Base-by-base conservation (phyloP, 306 rosid species). In the Myrica gale region DNA sequence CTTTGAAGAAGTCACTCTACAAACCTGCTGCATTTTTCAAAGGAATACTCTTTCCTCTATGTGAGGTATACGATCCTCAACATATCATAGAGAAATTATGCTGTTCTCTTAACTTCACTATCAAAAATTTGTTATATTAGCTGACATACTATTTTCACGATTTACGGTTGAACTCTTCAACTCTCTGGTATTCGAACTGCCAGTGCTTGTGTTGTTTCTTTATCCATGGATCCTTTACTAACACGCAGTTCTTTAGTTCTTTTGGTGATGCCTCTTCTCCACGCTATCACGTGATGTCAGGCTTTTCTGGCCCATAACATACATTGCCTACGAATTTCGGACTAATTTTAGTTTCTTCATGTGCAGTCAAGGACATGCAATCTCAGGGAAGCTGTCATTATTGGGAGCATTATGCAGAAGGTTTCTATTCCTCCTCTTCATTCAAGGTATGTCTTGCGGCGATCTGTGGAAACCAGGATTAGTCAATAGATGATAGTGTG, bases 21-120 rank as follows among this genome's bases (percentile, higher is more conserved):
- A 95, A 92, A 75, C 97, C 97, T 42, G 91, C 96, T 47, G 98
- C 97, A 45, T 92, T 90, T 83, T 90, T 87, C 72, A 90, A 90
- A 86, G 98, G 97, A 76, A 90, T 95, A 76, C 50, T 95, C 66
- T 82, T 95, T 82, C 95, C 98, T 13, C 76, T 95, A 17, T 95
- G 97, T 15, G 96, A 95, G 98, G 98, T 92, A 88, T 76, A 19
- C 12, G 15, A 83, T 68, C 39, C 46, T 68, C 19, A 62, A 44
- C 58, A 68, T 11, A 65, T 45, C 73, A 26, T 21, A 43, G 75
- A 51, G 44, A 75, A 39, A 4, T 80, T 77, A 54, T 26, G 50
- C 37, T 21, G 51, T 78, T 75, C 56, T 1, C 69, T 16, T 13
- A 56, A 54, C 21, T 54, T 48, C 53, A 11, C 63, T 56, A 20